phyloP scores from a whole-genome alignment of 352 stramenopile genomes.

The Globisporangium echinulatum region DNA sequence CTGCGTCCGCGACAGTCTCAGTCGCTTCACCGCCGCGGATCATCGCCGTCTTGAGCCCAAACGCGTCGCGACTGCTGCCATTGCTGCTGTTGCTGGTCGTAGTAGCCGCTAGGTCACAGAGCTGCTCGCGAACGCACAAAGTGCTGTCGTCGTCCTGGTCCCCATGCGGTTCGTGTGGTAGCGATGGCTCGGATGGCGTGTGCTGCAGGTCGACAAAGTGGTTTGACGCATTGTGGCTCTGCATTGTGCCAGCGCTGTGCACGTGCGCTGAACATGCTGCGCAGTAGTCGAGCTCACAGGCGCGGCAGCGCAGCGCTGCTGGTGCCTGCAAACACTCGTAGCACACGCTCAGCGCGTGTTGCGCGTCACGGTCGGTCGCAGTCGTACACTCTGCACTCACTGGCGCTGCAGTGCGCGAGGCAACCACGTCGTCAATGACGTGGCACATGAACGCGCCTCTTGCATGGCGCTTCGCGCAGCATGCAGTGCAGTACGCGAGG shows the following conservation, averaged over 20 bases:
- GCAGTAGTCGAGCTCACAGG: constrained; percentile 49
- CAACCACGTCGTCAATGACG: constrained; percentile 9
- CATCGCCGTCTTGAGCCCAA: constrained; percentile 5
- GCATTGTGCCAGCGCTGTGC: constrained; percentile 35
- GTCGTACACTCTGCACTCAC: too few relatives aligned
- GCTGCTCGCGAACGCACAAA: too few relatives aligned
- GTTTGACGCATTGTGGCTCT: constrained; percentile 20
- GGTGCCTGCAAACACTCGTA: constrained; percentile 29
- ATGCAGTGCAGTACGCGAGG: constrained; percentile 27
- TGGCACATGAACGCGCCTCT: constrained; percentile 34
- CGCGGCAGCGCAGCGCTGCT: constrained; percentile 30
- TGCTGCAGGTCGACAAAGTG: constrained; percentile 4
- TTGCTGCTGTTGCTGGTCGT: background rate
- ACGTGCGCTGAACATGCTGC: constrained; percentile 26
- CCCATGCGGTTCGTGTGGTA: too few relatives aligned
- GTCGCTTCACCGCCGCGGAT: constrained; percentile 10
- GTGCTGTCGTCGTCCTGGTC: too few relatives aligned
- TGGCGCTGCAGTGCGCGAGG: background rate
- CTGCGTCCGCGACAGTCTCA: constrained; percentile 9
- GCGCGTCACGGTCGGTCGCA: background rate
- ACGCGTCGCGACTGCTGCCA: background rate
- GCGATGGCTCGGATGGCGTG: background rate
- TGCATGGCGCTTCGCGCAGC: constrained; percentile 21
- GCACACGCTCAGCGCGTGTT: constrained; percentile 18
- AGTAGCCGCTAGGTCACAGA: background rate